Percentiles rank a stretch among this genome's conserved stretches.
Evolutionary conservation across 2,329 filamentous ascomycete species (phyloP).

Genomic region (Calcarisporium arbuscula): DNA sequence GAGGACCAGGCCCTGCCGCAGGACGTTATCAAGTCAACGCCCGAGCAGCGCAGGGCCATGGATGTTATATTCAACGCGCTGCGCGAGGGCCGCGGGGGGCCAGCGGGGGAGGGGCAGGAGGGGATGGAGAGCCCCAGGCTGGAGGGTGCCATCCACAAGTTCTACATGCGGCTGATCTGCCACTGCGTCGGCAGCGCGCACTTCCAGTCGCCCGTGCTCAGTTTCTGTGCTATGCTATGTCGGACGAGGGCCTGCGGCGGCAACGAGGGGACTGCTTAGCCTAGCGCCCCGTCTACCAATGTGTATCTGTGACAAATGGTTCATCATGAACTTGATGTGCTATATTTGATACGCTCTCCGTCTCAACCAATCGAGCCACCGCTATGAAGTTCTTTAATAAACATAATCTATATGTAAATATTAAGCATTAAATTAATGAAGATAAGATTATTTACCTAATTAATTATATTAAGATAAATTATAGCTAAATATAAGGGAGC

Average conservation of each 20-base stretch:
- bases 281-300: too few species aligned
- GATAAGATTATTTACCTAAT: background rate
- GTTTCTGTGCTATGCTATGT: slow-evolving; percentile 5
- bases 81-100: too few species aligned
- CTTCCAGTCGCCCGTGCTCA: slow-evolving; percentile 2
- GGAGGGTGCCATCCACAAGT: slow-evolving; percentile 4
- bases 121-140: background rate
- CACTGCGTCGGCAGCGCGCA: slow-evolving; percentile 1
- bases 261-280: too few species aligned
- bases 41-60: slow-evolving; percentile 6
- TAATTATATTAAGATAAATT: background rate
- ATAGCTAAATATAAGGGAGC: too few species aligned
- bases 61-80: slow-evolving; percentile 2
- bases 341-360: too few species aligned
- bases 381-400: too few species aligned
- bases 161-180: slow-evolving; percentile 4
- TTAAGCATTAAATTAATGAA: background rate
- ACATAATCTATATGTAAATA: background rate
- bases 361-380: too few species aligned
- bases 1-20: slow-evolving; percentile 4
- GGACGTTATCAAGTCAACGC: slow-evolving; percentile 7
- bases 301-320: too few species aligned
- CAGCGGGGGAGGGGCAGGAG: background rate
- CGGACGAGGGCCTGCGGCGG: slow-evolving; percentile 2
- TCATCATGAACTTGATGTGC: too few species aligned